These are phyloP conservation scores for Schizochytrium sp. DNA, from an alignment of 108 stramenopile species.

Conservation along the genomic window DNA sequence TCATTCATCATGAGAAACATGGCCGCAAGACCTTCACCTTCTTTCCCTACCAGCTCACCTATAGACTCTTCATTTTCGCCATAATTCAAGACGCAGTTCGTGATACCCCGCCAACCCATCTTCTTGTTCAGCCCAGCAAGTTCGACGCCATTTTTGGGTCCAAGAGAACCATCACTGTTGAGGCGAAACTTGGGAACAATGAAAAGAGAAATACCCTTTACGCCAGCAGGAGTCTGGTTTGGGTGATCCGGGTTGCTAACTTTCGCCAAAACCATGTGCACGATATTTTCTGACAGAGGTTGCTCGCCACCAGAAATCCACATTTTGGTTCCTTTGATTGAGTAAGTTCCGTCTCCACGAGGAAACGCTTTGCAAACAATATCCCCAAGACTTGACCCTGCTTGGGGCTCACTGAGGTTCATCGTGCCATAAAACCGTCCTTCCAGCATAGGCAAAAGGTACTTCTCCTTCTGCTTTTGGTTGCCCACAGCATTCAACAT, in stretches of 20 bases:
- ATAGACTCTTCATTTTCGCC: slow-evolving; percentile 41
- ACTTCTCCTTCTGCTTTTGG: slow-evolving; percentile 63
- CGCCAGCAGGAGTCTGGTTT: slow-evolving; percentile 50
- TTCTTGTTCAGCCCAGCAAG: slow-evolving; percentile 66
- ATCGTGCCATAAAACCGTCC: slow-evolving; percentile 63
- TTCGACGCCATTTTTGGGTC: slow-evolving; percentile 59
- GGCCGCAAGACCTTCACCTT: slow-evolving; percentile 59
- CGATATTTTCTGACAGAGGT: slow-evolving; percentile 64
- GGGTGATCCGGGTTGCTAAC: slow-evolving; percentile 1
- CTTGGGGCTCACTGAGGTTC: slow-evolving; percentile 64
- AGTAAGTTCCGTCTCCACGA: slow-evolving; percentile 46
- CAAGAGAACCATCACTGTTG: slow-evolving; percentile 34
- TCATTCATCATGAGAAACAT: slow-evolving; percentile 71
- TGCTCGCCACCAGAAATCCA: slow-evolving; percentile 66
- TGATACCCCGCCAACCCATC: slow-evolving; percentile 63
- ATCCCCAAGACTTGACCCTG: slow-evolving; percentile 60
- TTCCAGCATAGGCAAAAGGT: neutral
- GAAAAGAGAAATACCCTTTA: slow-evolving; percentile 66
- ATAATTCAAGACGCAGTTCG: slow-evolving; percentile 61
- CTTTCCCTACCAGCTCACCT: slow-evolving; percentile 66
- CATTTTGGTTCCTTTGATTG: slow-evolving; percentile 65
- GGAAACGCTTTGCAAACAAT: slow-evolving; percentile 35
- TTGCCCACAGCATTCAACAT: slow-evolving; percentile 51
- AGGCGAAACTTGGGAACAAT: slow-evolving; percentile 63
- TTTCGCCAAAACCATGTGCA: slow-evolving; percentile 68